Conservation (phyloP, 164 flowering plant species). For the Aristolochia contorta region DNA sequence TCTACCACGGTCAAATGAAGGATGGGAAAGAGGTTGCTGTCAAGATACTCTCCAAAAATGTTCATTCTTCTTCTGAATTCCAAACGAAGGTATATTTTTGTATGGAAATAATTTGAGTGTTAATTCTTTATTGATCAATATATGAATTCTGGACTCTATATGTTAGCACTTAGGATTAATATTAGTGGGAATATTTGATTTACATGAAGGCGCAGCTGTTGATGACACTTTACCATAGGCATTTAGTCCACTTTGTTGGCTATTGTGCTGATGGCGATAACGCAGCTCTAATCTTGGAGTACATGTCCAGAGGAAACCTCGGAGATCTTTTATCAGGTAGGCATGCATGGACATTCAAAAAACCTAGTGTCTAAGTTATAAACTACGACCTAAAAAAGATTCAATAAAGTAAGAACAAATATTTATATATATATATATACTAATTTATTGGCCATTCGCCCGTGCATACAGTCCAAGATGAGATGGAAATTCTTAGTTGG, state of each 20-base stretch:
- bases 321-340: neutral
- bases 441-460: too few relatives aligned
- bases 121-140: neutral
- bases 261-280: conserved; percentile 1
- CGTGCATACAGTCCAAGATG: neutral
- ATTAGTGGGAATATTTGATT: too few relatives aligned
- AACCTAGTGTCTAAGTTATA: neutral
- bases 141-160: neutral
- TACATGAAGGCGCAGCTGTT: conserved; percentile 5
- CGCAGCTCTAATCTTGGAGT: neutral
- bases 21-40: neutral
- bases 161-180: too few relatives aligned
- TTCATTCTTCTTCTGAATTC: neutral
- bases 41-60: neutral
- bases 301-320: conserved; percentile 1
- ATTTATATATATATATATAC: too few relatives aligned
- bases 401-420: too few relatives aligned
- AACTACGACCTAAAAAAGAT: too few relatives aligned
- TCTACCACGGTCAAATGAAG: too few relatives aligned
- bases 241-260: neutral
- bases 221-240: neutral
- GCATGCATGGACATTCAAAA: neutral
- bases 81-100: neutral
- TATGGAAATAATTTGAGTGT: too few relatives aligned
- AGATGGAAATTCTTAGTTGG: neutral